Evolutionary conservation across 164 flowering plant species (phyloP).

Genomic region (Dillenia turbinata): DNA sequence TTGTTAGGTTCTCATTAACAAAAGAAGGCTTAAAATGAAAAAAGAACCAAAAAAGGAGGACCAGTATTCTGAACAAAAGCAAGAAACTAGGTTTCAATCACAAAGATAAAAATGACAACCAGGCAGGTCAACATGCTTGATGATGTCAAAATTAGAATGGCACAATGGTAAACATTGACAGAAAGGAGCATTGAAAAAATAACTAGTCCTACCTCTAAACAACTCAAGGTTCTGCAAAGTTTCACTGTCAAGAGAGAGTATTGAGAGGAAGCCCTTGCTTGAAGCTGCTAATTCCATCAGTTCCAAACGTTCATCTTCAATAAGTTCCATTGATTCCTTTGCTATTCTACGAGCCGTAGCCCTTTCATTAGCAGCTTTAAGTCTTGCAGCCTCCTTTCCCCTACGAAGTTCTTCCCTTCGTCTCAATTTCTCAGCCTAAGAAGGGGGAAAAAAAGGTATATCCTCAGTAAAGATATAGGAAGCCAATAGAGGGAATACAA

Average conservation of each 20-base stretch:
- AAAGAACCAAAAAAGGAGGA: background rate
- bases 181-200: too few relatives aligned
- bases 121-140: too few relatives aligned
- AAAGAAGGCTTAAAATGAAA: slow-evolving; percentile 2
- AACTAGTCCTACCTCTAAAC: slow-evolving; percentile 49
- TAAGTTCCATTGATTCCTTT: slow-evolving; percentile 82
- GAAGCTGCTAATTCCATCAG: slow-evolving; percentile 88
- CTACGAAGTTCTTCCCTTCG: slow-evolving; percentile 84
- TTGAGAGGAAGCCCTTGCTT: slow-evolving; percentile 64
- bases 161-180: too few relatives aligned
- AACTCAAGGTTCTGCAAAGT: slow-evolving; percentile 65
- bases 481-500: slow-evolving; percentile 2
- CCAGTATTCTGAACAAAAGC: too few relatives aligned
- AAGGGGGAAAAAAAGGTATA: background rate
- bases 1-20: slow-evolving; percentile 4
- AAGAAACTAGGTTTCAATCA: too few relatives aligned
- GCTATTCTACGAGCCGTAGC: slow-evolving; percentile 91
- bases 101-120: too few relatives aligned
- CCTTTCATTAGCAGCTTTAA: slow-evolving; percentile 81
- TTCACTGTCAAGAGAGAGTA: slow-evolving; percentile 67
- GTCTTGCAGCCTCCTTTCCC: slow-evolving; percentile 79
- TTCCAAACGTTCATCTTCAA: slow-evolving; percentile 92
- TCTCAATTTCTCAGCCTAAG: slow-evolving; percentile 81
- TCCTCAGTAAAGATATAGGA: background rate
- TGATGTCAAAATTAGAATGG: too few relatives aligned